A percentile compares a stretch with the other conserved stretches of the same genome.
phyloP scores from a whole-genome alignment of 2,329 filamentous ascomycete species.

The Colletotrichum tamarilloi region DNA sequence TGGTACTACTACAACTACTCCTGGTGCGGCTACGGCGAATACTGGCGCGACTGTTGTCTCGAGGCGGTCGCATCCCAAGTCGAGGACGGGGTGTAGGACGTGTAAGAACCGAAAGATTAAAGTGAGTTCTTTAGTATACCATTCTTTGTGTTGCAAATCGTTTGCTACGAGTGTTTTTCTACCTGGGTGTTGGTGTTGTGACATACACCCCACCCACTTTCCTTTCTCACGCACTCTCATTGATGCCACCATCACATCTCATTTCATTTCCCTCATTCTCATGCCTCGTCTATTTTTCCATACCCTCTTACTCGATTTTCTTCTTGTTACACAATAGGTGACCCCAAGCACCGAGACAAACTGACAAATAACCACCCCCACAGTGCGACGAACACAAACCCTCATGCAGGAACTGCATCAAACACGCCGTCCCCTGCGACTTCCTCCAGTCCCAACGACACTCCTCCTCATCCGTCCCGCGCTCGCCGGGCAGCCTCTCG shows the following conservation, averaged over 20 bases:
- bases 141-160: background rate
- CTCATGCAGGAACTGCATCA: conserved; percentile 42
- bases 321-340: background rate
- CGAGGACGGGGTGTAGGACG: conserved; percentile 62
- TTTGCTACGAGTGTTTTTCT: background rate
- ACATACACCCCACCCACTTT: background rate
- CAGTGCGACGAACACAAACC: conserved; percentile 43
- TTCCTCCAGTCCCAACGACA: conserved; percentile 37
- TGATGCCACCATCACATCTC: background rate
- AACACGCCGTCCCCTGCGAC: conserved; percentile 42
- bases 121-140: conserved; percentile 8
- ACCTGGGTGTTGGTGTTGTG: background rate
- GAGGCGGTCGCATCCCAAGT: conserved; percentile 67
- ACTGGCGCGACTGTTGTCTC: conserved; percentile 25
- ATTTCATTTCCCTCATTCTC: background rate
- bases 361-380: background rate
- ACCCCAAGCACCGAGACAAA: background rate
- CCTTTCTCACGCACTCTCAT: background rate
- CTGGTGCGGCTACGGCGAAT: background rate
- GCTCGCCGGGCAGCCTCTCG: conserved; percentile 20
- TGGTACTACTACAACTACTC: background rate
- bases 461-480: conserved; percentile 22
- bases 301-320: background rate
- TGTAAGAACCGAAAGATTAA: conserved; percentile 68
- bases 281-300: background rate